Evolutionary conservation across 164 flowering plant genomes (phyloP), one percentile per base, ranked within the genome.

Genomic region (Cinnamomum chago): DNA sequence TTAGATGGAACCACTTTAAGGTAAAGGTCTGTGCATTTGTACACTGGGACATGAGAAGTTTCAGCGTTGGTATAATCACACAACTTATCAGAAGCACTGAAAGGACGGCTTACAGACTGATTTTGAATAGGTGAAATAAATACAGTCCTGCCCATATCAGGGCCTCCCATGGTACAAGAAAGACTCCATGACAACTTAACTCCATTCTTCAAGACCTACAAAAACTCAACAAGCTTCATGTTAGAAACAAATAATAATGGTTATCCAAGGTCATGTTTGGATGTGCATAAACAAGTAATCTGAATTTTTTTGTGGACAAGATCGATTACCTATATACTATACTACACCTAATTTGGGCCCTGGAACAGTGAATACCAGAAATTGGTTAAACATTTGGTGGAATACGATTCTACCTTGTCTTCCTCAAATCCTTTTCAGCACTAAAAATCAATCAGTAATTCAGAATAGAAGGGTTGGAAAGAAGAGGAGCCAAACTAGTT

Each of bases 171-270:
- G 28, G 92, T 87, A 77, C 76, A 75, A 2, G 87, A 85, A 68
- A 93, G 90, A 77, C 81, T 84, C 75, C 88, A 83, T 35, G 99
- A 93, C 73, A 93, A 80, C 65, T 85, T 82, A 76, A 86, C 92
- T 75, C 76, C 92, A 82, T 86, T 84, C 82, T 88, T 91, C 68
- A 72, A 62, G 73, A 91, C 86, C 98, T 95, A 82, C 78, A 82
- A 73, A 62, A 64, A 55, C 60, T 14, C 60, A 20, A 55, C n/a
- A 55, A 15, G 20, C n/a, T 55, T 55, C 20, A 55, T 15, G n/a
- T 17, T 55, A 55, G 20, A 55, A 11, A 55, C n/a, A 55, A 55
- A 15, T 20, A 3, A 20, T 55, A 3, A 55, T 55, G 5, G 5
- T 55, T 55, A 55, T 20, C 47, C 47, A 40, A 40, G 47, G 47